Conservation (phyloP, 257 asterid species). For the Solanum bulbocastanum region DNA sequence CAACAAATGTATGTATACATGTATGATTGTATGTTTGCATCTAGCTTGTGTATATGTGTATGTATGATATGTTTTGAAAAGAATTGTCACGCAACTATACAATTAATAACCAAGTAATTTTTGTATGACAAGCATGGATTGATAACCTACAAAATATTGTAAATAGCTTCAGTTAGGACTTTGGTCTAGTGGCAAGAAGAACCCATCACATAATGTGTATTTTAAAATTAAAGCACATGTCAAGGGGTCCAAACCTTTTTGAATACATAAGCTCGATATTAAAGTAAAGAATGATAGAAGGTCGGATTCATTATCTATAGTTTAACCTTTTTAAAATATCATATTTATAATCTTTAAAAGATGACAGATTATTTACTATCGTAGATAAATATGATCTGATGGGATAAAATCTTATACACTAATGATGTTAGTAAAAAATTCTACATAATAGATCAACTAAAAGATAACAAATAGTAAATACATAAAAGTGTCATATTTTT, state of each 20-base stretch:
- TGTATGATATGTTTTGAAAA: neutral
- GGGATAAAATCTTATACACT: neutral
- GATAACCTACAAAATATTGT: neutral
- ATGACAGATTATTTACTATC: neutral
- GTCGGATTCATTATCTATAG: fast-evolving
- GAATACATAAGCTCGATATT: neutral
- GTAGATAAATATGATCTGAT: neutral
- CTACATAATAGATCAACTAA: neutral
- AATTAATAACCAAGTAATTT: neutral
- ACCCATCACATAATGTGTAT: neutral
- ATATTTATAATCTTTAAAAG: neutral
- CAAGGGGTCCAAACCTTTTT: neutral
- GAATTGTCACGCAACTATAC: neutral
- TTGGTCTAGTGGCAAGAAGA: neutral
- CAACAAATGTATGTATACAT: neutral
- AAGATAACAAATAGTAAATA: neutral
- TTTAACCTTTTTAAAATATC: neutral
- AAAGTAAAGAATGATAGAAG: neutral
- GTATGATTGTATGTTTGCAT: neutral
- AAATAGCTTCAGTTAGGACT: neutral
- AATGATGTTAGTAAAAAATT: neutral
- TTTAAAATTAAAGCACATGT: neutral
- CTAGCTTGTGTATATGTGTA: too few species aligned
- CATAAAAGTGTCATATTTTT: too few species aligned
- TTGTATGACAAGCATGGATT: neutral